Evolutionary conservation across 495 filamentous ascomycete species (phyloP).

Genomic region (Saxophila tyrrhenica): DNA sequence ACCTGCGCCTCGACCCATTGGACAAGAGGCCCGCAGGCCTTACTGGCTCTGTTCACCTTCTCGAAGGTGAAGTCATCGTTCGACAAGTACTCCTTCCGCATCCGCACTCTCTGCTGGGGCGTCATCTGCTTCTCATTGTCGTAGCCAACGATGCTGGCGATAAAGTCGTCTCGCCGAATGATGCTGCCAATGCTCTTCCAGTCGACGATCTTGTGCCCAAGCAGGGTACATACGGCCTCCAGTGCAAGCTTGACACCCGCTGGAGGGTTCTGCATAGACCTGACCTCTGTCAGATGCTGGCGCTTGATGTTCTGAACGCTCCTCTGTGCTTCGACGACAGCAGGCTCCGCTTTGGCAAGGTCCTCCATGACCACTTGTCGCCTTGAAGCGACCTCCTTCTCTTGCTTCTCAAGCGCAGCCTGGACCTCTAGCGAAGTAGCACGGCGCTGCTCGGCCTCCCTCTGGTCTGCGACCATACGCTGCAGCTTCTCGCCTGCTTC

Average conservation of each 20-base stretch:
- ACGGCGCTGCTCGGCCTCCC: slow-evolving; percentile 87
- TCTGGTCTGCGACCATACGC: slow-evolving; percentile 92
- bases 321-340: slow-evolving; percentile 81
- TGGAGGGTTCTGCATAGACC: slow-evolving; percentile 89
- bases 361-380: slow-evolving; percentile 78
- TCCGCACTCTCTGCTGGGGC: slow-evolving; percentile 61
- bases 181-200: slow-evolving; percentile 88
- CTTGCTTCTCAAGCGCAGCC: slow-evolving; percentile 72
- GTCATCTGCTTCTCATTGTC: slow-evolving; percentile 97
- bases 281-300: slow-evolving; percentile 92
- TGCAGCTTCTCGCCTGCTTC: slow-evolving; percentile 97
- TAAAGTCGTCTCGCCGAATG: slow-evolving; percentile 87
- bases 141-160: slow-evolving; percentile 94
- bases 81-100: slow-evolving; percentile 84
- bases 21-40: slow-evolving; percentile 91
- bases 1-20: slow-evolving; percentile 98
- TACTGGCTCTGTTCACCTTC: slow-evolving; percentile 86
- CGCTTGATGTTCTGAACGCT: slow-evolving; percentile 97
- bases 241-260: slow-evolving; percentile 81
- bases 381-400: slow-evolving; percentile 73
- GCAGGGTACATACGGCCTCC: slow-evolving; percentile 86
- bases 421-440: slow-evolving; percentile 80
- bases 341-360: slow-evolving; percentile 83
- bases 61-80: slow-evolving; percentile 94
- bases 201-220: slow-evolving; percentile 78